Evolutionary conservation across 2,329 filamentous ascomycete genomes (phyloP).

Genomic region (Penicillium corylophilum): DNA sequence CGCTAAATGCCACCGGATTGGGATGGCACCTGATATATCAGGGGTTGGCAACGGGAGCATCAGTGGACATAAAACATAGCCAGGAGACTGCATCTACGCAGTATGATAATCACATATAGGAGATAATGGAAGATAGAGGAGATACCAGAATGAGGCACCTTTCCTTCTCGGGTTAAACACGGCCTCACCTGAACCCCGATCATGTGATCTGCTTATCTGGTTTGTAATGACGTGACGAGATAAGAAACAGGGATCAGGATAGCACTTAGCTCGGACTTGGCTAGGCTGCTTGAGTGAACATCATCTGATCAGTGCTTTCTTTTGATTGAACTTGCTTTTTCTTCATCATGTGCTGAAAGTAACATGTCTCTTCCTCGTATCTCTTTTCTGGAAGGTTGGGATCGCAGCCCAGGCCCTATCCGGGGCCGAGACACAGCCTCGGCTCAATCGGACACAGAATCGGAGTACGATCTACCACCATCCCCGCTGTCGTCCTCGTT

Average conservation of each 20-base stretch:
- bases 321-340: not conserved
- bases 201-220: not conserved
- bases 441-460: conserved; percentile 26
- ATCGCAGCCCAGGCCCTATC: conserved; percentile 33
- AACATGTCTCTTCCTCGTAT: conserved; percentile 46
- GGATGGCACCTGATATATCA: not conserved
- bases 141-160: not conserved
- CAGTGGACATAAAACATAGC: not conserved
- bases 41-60: not conserved
- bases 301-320: too few species aligned
- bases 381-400: conserved; percentile 46
- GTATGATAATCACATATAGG: too few species aligned
- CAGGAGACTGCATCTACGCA: too few species aligned
- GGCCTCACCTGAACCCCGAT: not conserved
- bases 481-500: conserved; percentile 34
- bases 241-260: not conserved
- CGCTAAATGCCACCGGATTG: not conserved
- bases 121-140: too few species aligned
- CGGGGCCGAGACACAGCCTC: conserved; percentile 22
- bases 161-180: too few species aligned
- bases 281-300: too few species aligned
- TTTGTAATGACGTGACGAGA: not conserved
- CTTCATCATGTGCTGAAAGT: not conserved
- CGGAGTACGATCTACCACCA: conserved; percentile 31
- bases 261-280: not conserved